A percentile compares a stretch with the other conserved stretches of the same genome.
phyloP scores from a whole-genome alignment of 73 alveolate genomes.

The Tetrahymena thermophila region DNA sequence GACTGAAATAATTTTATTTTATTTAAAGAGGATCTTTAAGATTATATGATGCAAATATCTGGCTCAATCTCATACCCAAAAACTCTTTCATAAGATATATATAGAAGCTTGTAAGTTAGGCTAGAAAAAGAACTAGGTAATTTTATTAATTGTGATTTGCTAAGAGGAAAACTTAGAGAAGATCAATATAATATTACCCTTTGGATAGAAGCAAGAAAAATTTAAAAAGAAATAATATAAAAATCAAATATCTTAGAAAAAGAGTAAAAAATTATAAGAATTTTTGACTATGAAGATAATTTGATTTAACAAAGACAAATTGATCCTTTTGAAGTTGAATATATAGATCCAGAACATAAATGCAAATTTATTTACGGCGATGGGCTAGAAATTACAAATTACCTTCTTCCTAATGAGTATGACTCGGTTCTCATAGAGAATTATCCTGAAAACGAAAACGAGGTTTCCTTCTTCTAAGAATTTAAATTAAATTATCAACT shows the following conservation, averaged over 20 bases:
- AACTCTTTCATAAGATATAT: neutral
- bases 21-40: neutral
- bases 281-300: neutral
- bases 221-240: neutral
- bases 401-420: neutral
- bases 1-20: no score
- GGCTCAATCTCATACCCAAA: neutral
- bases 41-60: neutral
- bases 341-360: neutral
- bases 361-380: neutral
- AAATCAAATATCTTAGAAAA: neutral
- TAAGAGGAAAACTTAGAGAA: neutral
- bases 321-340: neutral
- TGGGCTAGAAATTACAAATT: neutral
- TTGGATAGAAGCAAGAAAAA: neutral
- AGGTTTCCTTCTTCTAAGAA: neutral
- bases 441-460: neutral
- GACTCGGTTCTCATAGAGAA: neutral
- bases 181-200: neutral
- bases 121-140: neutral
- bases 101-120: neutral
- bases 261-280: neutral
- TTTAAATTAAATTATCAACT: neutral
- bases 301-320: neutral
- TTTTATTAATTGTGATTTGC: neutral